Percentiles rank a stretch among this genome's conserved stretches.
phyloP scores from a whole-genome alignment of 2,329 filamentous ascomycete genomes.

The Diplodia scrobiculata region DNA sequence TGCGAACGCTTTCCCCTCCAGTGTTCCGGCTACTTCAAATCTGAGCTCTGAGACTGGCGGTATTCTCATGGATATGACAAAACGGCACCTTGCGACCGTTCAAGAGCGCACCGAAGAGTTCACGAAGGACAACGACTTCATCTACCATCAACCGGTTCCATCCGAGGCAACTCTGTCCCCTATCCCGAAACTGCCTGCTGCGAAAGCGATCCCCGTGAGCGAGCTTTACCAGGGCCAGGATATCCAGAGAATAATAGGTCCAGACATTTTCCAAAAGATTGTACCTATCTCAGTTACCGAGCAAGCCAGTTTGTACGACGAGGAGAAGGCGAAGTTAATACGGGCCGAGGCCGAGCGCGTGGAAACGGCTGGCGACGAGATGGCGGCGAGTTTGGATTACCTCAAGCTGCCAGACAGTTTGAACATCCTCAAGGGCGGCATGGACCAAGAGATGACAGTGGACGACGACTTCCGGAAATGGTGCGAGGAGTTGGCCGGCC shows the following conservation, averaged over 20 bases:
- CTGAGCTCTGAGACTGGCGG: constrained; percentile 76
- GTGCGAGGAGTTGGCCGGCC: constrained; percentile 89
- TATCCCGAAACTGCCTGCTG: constrained; percentile 88
- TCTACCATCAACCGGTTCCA: constrained; percentile 92
- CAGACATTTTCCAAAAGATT: constrained; percentile 95
- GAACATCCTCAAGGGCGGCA: constrained; percentile 87
- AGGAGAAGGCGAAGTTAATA: constrained; percentile 95
- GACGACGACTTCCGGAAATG: constrained; percentile 91
- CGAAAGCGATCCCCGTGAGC: constrained; percentile 94
- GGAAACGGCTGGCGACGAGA: constrained; percentile 89
- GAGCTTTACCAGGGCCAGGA: constrained; percentile 97
- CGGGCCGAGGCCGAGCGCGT: constrained; percentile 92
- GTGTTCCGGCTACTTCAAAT: constrained; percentile 78
- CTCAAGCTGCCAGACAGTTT: constrained; percentile 84
- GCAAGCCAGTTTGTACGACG: constrained; percentile 93
- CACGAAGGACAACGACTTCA: constrained; percentile 94
- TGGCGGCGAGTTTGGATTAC: constrained; percentile 93
- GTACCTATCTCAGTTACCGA: constrained; percentile 95
- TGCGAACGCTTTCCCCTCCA: constrained; percentile 77
- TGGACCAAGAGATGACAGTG: constrained; percentile 83
- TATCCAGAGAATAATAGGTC: constrained; percentile 93
- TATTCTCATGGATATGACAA: constrained; percentile 76
- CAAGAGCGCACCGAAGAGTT: constrained; percentile 77
- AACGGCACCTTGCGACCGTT: constrained; percentile 76
- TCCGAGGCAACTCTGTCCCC: constrained; percentile 77